Conservation (phyloP, 1,139 yeast genomes). For the Blastobotrys apis region DNA sequence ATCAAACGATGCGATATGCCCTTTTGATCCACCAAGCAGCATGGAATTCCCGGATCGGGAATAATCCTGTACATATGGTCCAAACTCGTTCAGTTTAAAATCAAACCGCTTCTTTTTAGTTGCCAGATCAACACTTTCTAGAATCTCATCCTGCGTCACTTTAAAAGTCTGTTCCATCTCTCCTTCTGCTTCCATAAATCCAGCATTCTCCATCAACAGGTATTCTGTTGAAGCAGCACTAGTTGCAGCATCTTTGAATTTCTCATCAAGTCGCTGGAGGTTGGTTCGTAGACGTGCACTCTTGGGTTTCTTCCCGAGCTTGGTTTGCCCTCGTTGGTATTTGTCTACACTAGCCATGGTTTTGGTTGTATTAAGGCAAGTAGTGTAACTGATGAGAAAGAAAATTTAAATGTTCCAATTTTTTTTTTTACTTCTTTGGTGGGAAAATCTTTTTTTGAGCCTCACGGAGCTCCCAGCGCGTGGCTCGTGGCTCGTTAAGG, state of each 20-base stretch:
- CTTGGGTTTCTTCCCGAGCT: conserved; percentile 31
- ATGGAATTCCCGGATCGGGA: conserved; percentile 83
- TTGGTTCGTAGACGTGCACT: conserved; percentile 63
- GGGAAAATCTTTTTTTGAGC: neutral
- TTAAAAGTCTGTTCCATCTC: conserved; percentile 86
- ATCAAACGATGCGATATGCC: conserved; percentile 94
- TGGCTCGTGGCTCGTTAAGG: too few relatives aligned
- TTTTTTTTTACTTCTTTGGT: neutral
- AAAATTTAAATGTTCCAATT: too few relatives aligned
- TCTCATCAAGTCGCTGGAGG: conserved; percentile 61
- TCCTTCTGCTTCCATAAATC: conserved; percentile 85
- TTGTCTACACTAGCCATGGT: conserved; percentile 18
- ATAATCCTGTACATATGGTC: conserved; percentile 81
- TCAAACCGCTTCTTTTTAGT: conserved; percentile 71
- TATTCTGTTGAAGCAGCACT: conserved; percentile 86
- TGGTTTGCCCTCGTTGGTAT: conserved; percentile 20
- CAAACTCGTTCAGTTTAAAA: conserved; percentile 68
- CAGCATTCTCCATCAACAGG: conserved; percentile 76
- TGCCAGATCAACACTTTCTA: conserved; percentile 68
- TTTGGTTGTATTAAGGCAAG: neutral
- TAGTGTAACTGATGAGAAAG: neutral
- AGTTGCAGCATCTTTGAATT: conserved; percentile 70
- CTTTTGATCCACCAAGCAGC: conserved; percentile 81
- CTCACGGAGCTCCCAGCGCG: neutral
- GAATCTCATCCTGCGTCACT: conserved; percentile 76